phyloP scores from a whole-genome alignment of 2,329 filamentous ascomycete genomes.

The Kalmusia sp. region DNA sequence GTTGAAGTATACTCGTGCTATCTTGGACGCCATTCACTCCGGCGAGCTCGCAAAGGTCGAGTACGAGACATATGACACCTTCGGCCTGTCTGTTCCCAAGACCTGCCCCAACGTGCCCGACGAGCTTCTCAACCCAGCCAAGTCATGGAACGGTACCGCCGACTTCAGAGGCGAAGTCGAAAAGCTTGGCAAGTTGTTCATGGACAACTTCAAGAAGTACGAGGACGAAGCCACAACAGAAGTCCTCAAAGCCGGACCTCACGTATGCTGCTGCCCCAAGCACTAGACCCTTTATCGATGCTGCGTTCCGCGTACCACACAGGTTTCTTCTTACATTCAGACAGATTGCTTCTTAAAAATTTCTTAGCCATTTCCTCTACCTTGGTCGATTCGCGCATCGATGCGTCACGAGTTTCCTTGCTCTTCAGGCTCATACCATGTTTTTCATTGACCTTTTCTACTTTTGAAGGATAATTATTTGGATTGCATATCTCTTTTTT shows the following conservation, averaged over 20 bases:
- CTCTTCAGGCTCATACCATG: conserved; percentile 8
- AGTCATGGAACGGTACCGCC: conserved; percentile 84
- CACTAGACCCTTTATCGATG: conserved; percentile 25
- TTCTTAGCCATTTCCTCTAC: conserved; percentile 5
- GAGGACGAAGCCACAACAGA: conserved; percentile 70
- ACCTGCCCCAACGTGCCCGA: conserved; percentile 85
- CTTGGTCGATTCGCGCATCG: conserved; percentile 8
- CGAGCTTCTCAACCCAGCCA: conserved; percentile 93
- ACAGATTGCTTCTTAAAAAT: conserved; percentile 19
- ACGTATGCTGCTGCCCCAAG: conserved; percentile 49
- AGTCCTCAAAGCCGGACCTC: conserved; percentile 55
- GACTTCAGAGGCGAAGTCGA: conserved; percentile 87
- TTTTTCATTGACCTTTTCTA: not conserved
- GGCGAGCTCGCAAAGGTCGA: conserved; percentile 92
- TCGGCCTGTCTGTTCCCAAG: conserved; percentile 97
- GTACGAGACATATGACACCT: conserved; percentile 94
- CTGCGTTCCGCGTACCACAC: conserved; percentile 2
- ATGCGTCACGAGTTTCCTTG: conserved; percentile 16
- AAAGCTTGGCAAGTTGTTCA: conserved; percentile 89
- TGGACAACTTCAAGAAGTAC: conserved; percentile 98
- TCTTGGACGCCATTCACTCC: conserved; percentile 96
- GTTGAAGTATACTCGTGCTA: conserved; percentile 97
- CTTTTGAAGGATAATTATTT: not conserved
- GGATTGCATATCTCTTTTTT: conserved; percentile 2
- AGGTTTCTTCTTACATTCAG: conserved; percentile 16